Evolutionary conservation across 345 rosid species (phyloP), one percentile per base, ranked within the genome.

Genomic region (Lumnitzera racemosa): DNA sequence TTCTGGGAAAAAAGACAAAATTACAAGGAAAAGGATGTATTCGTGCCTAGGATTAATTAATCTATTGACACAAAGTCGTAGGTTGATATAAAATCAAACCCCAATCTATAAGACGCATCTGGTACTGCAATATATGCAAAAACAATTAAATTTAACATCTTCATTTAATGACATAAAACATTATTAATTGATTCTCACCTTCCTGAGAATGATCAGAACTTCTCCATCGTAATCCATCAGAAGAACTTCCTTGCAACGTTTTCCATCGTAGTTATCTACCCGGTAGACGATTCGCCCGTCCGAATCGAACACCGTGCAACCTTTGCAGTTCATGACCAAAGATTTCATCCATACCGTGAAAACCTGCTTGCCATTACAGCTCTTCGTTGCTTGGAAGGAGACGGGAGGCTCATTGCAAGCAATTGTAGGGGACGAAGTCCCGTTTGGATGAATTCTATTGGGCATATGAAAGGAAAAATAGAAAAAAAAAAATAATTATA

Each of bases 261-360:
- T 17, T 17, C 46, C 47, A 23, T 66, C 55, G 1, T 59, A 66
- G 54, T 52, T 66, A 14, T 66, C 64, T 7, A 66, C 70, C 31
- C 63, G 27, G 23, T 50, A 66, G 4, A 59, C 63, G 24, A 66
- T 11, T 11, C 58, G 24, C 0, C 70, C 70, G 27, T 29, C 54
- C 13, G 69, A 66, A 20, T 66, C 58, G 13, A 66, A 58, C 57
- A 53, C 63, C 2, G 69, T 57, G 53, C 69, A 66, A 11, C 70
- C 64, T 5, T 58, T 51, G 59, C 59, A 17, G 53, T 59, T 53
- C 58, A 59, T 51, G 48, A 66, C 20, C 57, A 66, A 17, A 11
- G 64, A 66, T 53, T 66, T 66, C 64, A 53, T 66, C 70, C 70
- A 66, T 47, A 66, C 58, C 5, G 64, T 59, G 27, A 58, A 66